phyloP scores from a whole-genome alignment of 768 basidiomycete genomes.

The Pleurotus eryngii region DNA sequence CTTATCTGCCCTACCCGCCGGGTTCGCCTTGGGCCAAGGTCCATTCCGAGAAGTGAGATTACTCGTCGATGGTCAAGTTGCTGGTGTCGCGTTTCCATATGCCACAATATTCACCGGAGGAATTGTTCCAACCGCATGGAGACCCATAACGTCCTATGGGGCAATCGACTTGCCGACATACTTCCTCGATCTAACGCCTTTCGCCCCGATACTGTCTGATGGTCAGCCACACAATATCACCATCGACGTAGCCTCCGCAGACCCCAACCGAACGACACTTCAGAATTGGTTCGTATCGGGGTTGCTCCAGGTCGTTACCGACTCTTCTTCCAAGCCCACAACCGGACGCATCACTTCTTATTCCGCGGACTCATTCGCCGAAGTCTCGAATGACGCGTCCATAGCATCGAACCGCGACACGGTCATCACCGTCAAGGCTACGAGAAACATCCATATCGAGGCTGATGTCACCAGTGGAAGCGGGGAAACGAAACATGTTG shows the following conservation, averaged over 20 bases:
- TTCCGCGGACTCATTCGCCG: conserved; percentile 54
- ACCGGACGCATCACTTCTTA: conserved; percentile 66
- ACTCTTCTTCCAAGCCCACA: conserved; percentile 57
- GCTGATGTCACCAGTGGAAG: conserved; percentile 60
- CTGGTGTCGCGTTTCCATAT: conserved; percentile 48
- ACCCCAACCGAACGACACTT: conserved; percentile 59
- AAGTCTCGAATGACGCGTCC: conserved; percentile 44
- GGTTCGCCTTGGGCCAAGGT: conserved; percentile 38
- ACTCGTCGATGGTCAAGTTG: conserved; percentile 42
- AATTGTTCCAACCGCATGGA: conserved; percentile 67
- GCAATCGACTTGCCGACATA: conserved; percentile 78
- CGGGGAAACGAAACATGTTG: conserved; percentile 50
- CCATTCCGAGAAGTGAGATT: conserved; percentile 50
- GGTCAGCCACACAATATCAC: conserved; percentile 67
- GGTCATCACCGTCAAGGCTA: conserved; percentile 60
- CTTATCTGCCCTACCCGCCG: conserved; percentile 48
- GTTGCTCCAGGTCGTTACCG: conserved; percentile 62
- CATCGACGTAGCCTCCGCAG: conserved; percentile 71
- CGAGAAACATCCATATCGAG: conserved; percentile 56
- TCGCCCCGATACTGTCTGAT: conserved; percentile 66
- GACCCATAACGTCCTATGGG: conserved; percentile 75
- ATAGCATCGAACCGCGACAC: conserved; percentile 43
- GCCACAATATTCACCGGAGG: conserved; percentile 75
- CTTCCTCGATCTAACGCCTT: conserved; percentile 75
- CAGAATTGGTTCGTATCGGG: conserved; percentile 82